Evolutionary conservation across 208 protist species (phyloP).

Genomic region (Leishmania major): DNA sequence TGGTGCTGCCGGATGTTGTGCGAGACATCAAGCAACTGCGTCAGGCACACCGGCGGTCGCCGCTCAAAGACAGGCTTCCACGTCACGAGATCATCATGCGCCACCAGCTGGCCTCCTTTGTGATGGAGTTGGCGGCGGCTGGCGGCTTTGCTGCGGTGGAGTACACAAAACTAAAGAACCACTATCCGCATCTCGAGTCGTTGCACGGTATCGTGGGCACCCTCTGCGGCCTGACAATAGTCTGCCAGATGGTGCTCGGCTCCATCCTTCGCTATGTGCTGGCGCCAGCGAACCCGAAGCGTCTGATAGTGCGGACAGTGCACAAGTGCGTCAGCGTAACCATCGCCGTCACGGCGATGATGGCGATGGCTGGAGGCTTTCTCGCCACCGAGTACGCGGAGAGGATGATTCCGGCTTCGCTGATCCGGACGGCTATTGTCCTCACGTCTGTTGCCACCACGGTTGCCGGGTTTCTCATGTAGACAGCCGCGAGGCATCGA

Average conservation of each 20-base stretch:
- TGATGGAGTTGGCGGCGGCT: slow-evolving; percentile 39
- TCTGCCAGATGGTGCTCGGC: slow-evolving; percentile 41
- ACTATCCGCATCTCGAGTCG: slow-evolving; percentile 43
- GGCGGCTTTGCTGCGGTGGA: slow-evolving; percentile 54
- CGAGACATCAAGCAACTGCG: slow-evolving; percentile 34
- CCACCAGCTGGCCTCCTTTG: slow-evolving; percentile 45
- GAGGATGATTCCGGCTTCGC: slow-evolving; percentile 25
- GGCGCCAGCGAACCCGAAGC: background rate
- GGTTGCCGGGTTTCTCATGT: background rate
- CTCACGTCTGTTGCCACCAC: slow-evolving; percentile 8
- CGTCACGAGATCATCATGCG: slow-evolving; percentile 29
- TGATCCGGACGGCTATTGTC: slow-evolving; percentile 13
- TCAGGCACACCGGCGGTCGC: background rate
- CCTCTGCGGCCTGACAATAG: slow-evolving; percentile 28
- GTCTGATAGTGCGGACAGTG: slow-evolving; percentile 6
- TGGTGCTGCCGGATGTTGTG: slow-evolving; percentile 54
- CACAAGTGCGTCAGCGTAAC: slow-evolving; percentile 30
- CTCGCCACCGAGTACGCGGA: slow-evolving; percentile 28
- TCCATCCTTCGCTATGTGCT: slow-evolving; percentile 34
- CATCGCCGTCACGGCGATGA: slow-evolving; percentile 29
- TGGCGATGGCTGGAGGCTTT: slow-evolving; percentile 37
- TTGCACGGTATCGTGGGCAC: slow-evolving; percentile 49
- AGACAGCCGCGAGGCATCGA: background rate
- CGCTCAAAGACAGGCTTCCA: background rate
- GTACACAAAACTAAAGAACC: slow-evolving; percentile 54